Evolutionary conservation across 2,329 filamentous ascomycete genomes (phyloP).

Genomic region (Xylaria sp.): DNA sequence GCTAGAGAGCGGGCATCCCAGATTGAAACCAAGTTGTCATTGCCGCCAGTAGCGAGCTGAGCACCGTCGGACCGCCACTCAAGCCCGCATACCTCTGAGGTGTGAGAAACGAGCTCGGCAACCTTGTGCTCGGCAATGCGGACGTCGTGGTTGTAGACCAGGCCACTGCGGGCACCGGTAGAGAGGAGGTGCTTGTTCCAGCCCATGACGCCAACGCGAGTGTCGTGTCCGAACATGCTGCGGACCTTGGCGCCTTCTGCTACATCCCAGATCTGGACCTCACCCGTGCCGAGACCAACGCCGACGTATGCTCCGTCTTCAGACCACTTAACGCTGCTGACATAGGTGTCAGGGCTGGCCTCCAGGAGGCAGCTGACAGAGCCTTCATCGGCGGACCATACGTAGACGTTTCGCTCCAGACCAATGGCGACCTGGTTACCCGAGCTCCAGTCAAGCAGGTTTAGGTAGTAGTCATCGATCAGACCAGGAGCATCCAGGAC

Average conservation of each 20-base stretch:
- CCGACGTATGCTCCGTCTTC: conserved; percentile 96
- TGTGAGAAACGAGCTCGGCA: conserved; percentile 95
- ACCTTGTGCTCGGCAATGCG: conserved; percentile 98
- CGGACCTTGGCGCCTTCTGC: conserved; percentile 94
- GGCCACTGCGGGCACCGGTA: conserved; percentile 91
- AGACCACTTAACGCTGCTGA: conserved; percentile 99
- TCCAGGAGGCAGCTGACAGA: conserved; percentile 90
- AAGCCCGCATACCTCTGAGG: conserved; percentile 95
- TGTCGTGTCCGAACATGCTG: conserved; percentile 98
- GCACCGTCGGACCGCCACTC: conserved; percentile 98
- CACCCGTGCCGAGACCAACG: conserved; percentile 92
- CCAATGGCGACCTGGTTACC: conserved; percentile 98
- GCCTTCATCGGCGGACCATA: conserved; percentile 97
- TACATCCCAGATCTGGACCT: conserved; percentile 99
- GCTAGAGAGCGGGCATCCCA: conserved; percentile 96
- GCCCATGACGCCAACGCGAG: conserved; percentile 96
- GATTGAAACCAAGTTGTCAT: conserved; percentile 98
- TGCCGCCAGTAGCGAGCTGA: conserved; percentile 96
- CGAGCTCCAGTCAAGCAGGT: conserved; percentile 97
- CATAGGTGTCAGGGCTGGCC: conserved; percentile 88
- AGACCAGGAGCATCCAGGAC: conserved; percentile 96
- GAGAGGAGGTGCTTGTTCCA: conserved; percentile 99
- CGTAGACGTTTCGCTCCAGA: conserved; percentile 95
- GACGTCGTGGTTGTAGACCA: conserved; percentile 98
- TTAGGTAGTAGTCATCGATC: conserved; percentile 98